Conservation (phyloP, 306 rosid species). For the Vicia villosa region DNA sequence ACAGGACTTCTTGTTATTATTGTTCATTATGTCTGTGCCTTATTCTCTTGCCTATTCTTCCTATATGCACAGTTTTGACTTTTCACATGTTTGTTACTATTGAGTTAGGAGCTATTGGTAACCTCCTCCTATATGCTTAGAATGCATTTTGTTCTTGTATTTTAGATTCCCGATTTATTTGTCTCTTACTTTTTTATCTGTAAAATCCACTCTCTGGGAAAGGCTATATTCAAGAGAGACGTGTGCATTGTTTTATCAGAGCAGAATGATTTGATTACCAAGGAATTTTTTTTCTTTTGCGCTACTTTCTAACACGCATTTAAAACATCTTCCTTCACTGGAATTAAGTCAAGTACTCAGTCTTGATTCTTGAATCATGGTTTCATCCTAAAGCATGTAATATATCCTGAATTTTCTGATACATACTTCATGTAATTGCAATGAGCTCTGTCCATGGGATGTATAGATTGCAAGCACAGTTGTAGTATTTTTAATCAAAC, state of each 20-base stretch:
- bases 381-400: constrained; percentile 5
- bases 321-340: constrained; percentile 21
- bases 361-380: constrained; percentile 13
- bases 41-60: constrained; percentile 6
- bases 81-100: neutral
- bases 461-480: neutral
- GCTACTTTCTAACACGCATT: constrained; percentile 4
- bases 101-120: constrained; percentile 19
- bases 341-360: constrained; percentile 28
- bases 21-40: neutral
- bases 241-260: constrained; percentile 17
- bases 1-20: neutral
- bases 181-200: neutral
- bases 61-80: neutral
- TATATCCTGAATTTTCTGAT: neutral
- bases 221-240: too few species aligned
- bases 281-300: neutral
- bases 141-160: neutral
- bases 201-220: too few species aligned
- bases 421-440: neutral
- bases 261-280: constrained; percentile 8
- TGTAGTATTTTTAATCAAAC: constrained; percentile 11
- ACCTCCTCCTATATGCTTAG: constrained; percentile 1
- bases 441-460: constrained; percentile 15
- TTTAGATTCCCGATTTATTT: constrained; percentile 15